These are phyloP conservation scores for Suillus lakei DNA, from an alignment of 768 basidiomycete species.

Conservation along the genomic window DNA sequence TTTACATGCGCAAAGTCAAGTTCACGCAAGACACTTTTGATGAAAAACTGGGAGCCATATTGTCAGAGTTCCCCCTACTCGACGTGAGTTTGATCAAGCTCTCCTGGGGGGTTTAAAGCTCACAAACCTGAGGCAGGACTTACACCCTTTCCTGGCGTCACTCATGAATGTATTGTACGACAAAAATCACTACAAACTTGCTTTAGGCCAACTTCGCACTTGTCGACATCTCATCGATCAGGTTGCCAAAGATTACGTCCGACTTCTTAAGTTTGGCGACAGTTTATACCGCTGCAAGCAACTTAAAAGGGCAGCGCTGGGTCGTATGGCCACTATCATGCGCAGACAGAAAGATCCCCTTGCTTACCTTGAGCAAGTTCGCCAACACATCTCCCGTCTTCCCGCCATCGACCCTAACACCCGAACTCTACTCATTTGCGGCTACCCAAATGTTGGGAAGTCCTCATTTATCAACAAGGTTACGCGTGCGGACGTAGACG, in stretches of 20 bases:
- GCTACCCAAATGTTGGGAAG: slow-evolving; percentile 99
- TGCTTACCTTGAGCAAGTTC: slow-evolving; percentile 98
- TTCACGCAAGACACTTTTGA: slow-evolving; percentile 98
- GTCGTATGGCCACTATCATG: slow-evolving; percentile 99
- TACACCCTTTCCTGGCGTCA: slow-evolving; percentile 95
- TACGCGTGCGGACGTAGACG: slow-evolving; percentile 98
- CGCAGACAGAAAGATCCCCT: slow-evolving; percentile 97
- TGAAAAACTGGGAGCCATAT: slow-evolving; percentile 91
- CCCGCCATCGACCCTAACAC: slow-evolving; percentile 99
- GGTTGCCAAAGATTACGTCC: slow-evolving; percentile 95
- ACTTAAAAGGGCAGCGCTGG: slow-evolving; percentile 95
- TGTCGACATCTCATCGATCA: slow-evolving; percentile 96
- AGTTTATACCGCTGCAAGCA: slow-evolving; percentile 98
- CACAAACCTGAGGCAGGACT: slow-evolving; percentile 53
- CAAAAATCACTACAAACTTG: slow-evolving; percentile 99
- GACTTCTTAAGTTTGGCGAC: slow-evolving; percentile 97
- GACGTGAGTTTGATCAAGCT: slow-evolving; percentile 64
- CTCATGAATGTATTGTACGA: slow-evolving; percentile 99
- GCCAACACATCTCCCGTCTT: slow-evolving; percentile 98
- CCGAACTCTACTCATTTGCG: slow-evolving; percentile 95
- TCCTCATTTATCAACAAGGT: slow-evolving; percentile 99
- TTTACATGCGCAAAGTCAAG: slow-evolving; percentile 99
- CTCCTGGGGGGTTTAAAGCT: slow-evolving; percentile 11
- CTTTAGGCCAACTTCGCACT: slow-evolving; percentile 95
- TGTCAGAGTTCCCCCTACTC: slow-evolving; percentile 96